Evolutionary conservation across 352 stramenopile genomes (phyloP).

Genomic region (Globisporangium spinosum): DNA sequence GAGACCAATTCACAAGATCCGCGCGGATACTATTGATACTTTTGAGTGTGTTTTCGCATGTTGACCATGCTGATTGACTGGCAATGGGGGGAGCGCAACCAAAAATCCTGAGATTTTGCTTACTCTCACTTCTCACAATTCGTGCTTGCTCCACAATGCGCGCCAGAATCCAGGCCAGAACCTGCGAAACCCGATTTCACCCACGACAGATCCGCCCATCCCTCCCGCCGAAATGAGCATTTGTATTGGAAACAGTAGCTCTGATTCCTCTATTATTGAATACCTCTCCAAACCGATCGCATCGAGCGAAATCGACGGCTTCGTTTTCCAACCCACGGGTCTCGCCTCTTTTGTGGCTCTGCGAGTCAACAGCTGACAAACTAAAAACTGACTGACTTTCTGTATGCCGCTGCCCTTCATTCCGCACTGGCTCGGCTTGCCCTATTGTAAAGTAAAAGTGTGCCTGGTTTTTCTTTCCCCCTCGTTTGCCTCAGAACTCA

Average conservation of each 20-base stretch:
- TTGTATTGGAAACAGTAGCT: not conserved
- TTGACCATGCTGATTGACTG: not conserved
- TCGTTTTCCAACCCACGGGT: not conserved
- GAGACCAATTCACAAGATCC: not conserved
- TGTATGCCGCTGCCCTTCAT: not conserved
- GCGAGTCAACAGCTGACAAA: not conserved
- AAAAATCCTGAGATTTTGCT: not conserved
- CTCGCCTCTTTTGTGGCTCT: not conserved
- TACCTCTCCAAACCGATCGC: not conserved
- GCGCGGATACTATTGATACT: not conserved
- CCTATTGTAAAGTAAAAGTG: not conserved
- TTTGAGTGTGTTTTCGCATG: not conserved
- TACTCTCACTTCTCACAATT: no score
- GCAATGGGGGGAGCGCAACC: not conserved
- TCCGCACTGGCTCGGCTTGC: not conserved
- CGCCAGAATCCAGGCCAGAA: not conserved
- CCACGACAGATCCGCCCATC: not conserved
- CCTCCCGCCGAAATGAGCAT: no score
- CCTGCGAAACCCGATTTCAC: not conserved
- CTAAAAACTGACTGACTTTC: not conserved
- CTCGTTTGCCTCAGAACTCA: not conserved
- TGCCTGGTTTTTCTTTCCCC: not conserved
- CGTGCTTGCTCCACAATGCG: no score
- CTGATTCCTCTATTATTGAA: not conserved
- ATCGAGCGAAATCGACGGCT: not conserved